Base-by-base conservation (phyloP, 768 basidiomycete genomes). In the Rhodotorula babjevae region DNA sequence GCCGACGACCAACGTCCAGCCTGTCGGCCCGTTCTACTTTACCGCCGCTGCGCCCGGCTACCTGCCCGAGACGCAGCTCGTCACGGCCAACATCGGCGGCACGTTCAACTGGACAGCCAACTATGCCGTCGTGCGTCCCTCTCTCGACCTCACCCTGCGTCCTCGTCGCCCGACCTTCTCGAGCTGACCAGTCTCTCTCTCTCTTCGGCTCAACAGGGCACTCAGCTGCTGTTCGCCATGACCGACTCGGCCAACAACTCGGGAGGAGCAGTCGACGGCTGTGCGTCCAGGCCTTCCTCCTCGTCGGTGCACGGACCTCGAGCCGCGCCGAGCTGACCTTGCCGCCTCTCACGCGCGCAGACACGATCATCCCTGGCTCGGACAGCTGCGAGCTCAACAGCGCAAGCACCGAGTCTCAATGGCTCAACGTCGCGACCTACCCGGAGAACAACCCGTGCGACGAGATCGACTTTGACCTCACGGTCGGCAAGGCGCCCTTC, bases 171-270 rank as follows among this genome's bases (percentile, higher is more conserved):
- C n/a, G n/a, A n/a, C n/a, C n/a, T n/a, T n/a, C n/a, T n/a, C n/a
- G n/a, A n/a, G n/a, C n/a, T n/a, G n/a, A n/a, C n/a, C n/a, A n/a
- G n/a, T n/a, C n/a, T n/a, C n/a, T n/a, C n/a, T n/a, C n/a, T n/a
- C n/a, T n/a, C n/a, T n/a, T n/a, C n/a, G n/a, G n/a, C n/a, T n/a
- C n/a, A n/a, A 21, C 31, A 74, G 73, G 74, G 74, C 3, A 69
- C 74, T 0, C 50, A 65, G 7, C 23, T 75, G 23, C 47, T 57
- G 2, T 19, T 75, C 19, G 65, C 65, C 18, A 75, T 75, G 74
- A 52, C 70, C 27, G 74, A 75, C 57, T 66, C 70, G 23, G 70
- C 61, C 0, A 70, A 66, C 21, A 68, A 69, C 57, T 63, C 63
- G 16, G 74, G 74, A 0, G 74, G 74, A 18, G n/a, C 64, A 2